A percentile compares a stretch with the other conserved stretches of the same genome.
These are phyloP conservation scores for Lasiodiplodia citricola DNA, from an alignment of 2,329 filamentous ascomycete genomes.

Conservation along the genomic window DNA sequence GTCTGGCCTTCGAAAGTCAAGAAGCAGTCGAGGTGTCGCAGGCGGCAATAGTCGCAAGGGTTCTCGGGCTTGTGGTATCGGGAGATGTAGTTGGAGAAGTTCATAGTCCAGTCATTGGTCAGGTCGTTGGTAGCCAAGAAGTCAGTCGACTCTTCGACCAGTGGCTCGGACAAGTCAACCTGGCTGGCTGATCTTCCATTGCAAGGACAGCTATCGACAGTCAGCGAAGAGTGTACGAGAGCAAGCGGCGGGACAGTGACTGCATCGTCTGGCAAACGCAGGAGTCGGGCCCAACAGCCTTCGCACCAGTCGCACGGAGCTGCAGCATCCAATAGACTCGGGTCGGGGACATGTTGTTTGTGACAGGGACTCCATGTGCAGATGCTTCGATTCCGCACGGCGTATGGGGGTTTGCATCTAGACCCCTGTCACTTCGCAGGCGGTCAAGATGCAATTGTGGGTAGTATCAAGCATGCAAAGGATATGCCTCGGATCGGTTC, in stretches of 20 bases:
- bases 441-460: neutral
- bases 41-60: constrained; percentile 55
- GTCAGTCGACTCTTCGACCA: neutral
- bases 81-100: constrained; percentile 55
- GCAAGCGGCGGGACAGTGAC: neutral
- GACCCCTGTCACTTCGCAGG: neutral
- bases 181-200: constrained; percentile 25
- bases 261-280: neutral
- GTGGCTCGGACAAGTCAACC: neutral
- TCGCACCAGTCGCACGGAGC: neutral
- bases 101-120: constrained; percentile 43
- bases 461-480: neutral
- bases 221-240: neutral
- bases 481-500: neutral
- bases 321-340: neutral
- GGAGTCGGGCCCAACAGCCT: neutral
- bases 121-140: constrained; percentile 31
- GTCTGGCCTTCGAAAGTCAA: constrained; percentile 48
- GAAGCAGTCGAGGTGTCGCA: constrained; percentile 54
- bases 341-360: neutral
- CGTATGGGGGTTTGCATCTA: neutral
- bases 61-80: constrained; percentile 52
- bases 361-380: no score
- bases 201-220: constrained; percentile 33
- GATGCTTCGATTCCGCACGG: neutral